phyloP scores from a whole-genome alignment of 23 red algal genomes.

The Gracilaria domingensis region DNA sequence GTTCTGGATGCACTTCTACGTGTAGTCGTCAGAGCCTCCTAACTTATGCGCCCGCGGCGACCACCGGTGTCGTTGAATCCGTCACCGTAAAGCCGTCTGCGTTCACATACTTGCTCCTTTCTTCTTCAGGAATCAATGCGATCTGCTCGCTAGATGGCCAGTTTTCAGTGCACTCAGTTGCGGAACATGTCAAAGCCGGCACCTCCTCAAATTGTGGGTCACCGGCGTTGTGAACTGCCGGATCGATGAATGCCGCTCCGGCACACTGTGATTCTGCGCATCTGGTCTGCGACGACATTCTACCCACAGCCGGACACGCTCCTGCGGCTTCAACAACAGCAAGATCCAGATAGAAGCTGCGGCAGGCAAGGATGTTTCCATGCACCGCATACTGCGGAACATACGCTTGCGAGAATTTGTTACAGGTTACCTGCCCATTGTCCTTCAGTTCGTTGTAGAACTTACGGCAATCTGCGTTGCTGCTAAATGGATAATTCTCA shows the following conservation, averaged over 20 bases:
- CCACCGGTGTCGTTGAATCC: not conserved
- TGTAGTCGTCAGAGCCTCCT: no score
- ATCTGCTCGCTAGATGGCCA: slow-evolving; percentile 40
- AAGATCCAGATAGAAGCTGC: slow-evolving; percentile 56
- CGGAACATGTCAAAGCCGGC: slow-evolving; percentile 24
- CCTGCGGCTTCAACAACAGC: slow-evolving; percentile 50
- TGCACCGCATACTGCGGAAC: slow-evolving; percentile 56
- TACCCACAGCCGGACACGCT: slow-evolving; percentile 52
- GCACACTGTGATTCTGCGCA: slow-evolving; percentile 54
- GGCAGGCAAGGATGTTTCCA: slow-evolving; percentile 36
- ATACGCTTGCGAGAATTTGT: slow-evolving; percentile 55
- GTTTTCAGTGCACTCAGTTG: slow-evolving; percentile 26
- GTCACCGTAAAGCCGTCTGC: not conserved
- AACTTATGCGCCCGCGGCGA: not conserved
- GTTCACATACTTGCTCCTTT: slow-evolving; percentile 3
- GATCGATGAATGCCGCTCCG: slow-evolving; percentile 41
- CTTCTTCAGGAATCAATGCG: slow-evolving; percentile 38
- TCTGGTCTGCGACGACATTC: slow-evolving; percentile 17
- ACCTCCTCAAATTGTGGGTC: slow-evolving; percentile 22
- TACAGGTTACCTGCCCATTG: slow-evolving; percentile 42
- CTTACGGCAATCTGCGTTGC: slow-evolving; percentile 22
- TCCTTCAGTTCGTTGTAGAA: slow-evolving; percentile 34
- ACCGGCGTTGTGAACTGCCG: not conserved
- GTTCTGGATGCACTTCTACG: no score
- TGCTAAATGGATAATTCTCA: slow-evolving; percentile 28